Percentiles rank a stretch among this genome's conserved stretches.
These are phyloP conservation scores for Echinosophora koreensis DNA, from an alignment of 306 rosid species.

Conservation along the genomic window DNA sequence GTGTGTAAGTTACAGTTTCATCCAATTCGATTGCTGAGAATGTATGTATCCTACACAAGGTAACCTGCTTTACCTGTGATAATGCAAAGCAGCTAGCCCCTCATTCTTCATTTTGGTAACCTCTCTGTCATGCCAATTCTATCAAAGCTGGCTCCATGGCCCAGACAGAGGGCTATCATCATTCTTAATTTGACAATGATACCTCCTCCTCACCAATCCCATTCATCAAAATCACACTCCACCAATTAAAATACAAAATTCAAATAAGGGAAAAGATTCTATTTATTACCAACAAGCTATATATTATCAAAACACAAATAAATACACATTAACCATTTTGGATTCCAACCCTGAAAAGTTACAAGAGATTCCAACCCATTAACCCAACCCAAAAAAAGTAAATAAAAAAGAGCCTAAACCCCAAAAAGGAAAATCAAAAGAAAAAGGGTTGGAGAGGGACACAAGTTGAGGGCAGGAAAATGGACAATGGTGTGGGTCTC, in stretches of 20 bases:
- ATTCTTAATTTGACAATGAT: conserved; percentile 50
- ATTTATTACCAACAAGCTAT: conserved; percentile 55
- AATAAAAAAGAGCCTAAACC: conserved; percentile 30
- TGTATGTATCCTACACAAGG: conserved; percentile 1
- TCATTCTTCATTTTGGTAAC: conserved; percentile 51
- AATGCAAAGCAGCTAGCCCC: conserved; percentile 41
- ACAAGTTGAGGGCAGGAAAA: conserved; percentile 34
- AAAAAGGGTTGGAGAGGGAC: conserved; percentile 29
- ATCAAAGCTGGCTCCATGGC: conserved; percentile 46
- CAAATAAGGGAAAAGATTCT: conserved; percentile 16
- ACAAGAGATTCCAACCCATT: conserved; percentile 68
- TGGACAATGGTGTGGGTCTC: conserved; percentile 73
- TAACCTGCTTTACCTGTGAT: conserved; percentile 42
- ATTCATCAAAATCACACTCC: conserved; percentile 32
- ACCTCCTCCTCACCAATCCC: conserved; percentile 31
- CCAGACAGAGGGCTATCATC: conserved; percentile 42
- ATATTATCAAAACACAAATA: conserved; percentile 47
- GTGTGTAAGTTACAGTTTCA: conserved; percentile 42
- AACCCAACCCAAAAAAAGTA: conserved; percentile 33
- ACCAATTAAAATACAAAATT: not conserved
- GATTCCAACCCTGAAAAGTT: conserved; percentile 58
- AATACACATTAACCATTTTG: conserved; percentile 48
- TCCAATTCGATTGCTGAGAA: conserved; percentile 35
- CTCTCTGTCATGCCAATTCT: conserved; percentile 44
- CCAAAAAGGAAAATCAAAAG: conserved; percentile 39